These are phyloP conservation scores for Laguncularia racemosa DNA, from an alignment of 345 rosid species.

Conservation along the genomic window DNA sequence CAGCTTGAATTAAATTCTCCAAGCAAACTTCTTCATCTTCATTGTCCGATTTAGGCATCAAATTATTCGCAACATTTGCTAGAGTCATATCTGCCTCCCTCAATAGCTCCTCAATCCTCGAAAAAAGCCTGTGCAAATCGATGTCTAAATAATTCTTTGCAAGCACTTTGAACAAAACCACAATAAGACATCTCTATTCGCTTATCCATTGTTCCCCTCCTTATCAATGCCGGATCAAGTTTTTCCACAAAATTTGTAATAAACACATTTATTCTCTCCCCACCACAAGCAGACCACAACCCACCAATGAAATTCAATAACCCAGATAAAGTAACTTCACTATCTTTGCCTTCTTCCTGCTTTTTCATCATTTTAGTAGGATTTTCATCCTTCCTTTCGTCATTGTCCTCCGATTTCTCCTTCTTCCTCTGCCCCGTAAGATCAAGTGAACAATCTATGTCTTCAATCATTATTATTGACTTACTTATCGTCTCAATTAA, in stretches of 20 bases:
- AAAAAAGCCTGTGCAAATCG: constrained; percentile 17
- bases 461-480: constrained; percentile 32
- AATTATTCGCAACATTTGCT: constrained; percentile 38
- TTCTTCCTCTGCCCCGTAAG: constrained; percentile 27
- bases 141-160: constrained; percentile 35
- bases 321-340: constrained; percentile 42
- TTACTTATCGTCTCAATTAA: constrained; percentile 26
- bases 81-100: constrained; percentile 31
- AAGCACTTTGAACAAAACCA: constrained; percentile 32
- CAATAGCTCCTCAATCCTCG: constrained; percentile 19
- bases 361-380: constrained; percentile 1
- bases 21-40: constrained; percentile 27
- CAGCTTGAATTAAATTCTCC: constrained; percentile 23
- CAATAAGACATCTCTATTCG: constrained; percentile 41
- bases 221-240: constrained; percentile 37
- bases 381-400: constrained; percentile 3
- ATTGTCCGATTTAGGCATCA: constrained; percentile 27
- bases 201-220: constrained; percentile 51
- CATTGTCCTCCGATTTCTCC: constrained; percentile 9
- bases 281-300: constrained; percentile 44
- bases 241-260: constrained; percentile 36
- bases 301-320: constrained; percentile 46
- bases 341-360: constrained; percentile 8
- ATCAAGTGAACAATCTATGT: constrained; percentile 38
- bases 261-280: constrained; percentile 36